Base-by-base conservation (phyloP, 495 filamentous ascomycete species). In the Coniosporium apollinis region DNA sequence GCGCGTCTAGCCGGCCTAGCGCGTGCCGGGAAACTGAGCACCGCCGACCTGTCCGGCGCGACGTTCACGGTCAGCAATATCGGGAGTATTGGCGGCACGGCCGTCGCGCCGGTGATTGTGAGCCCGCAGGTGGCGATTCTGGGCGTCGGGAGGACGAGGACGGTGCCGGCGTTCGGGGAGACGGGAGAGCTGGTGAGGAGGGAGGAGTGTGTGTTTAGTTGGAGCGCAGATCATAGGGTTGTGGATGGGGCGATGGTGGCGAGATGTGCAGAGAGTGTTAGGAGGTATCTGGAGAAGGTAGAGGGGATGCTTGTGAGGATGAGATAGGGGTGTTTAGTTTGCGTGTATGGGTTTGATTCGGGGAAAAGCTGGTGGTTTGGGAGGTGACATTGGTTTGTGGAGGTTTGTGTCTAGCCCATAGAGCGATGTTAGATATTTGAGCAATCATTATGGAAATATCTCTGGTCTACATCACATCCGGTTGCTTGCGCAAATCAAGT, bases 21-120 rank as follows among this genome's bases (percentile, higher is more conserved):
- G 1, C 62, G 66, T 10, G 57, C 65, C 7, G 83, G 82, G 2
- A 85, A 82, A 51, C 66, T 99, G 4, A 66, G 74, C 0, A 61
- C 76, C 3, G 64, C 71, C 6, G 86, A 99, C 57, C 58, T 96
- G 33, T 69, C 58, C 32, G 86, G 86, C 21, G 85, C 84, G 2
- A 94, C 89, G 0, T 84, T 99, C 49, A 94, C 91, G 0, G 72
- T 99, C 18, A 92, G 82, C 39, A 99, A 99, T 49, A 86, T 99
- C 41, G 91, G 91, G n/a, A 91, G 72, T 43, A 84, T 99, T 26
- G 91, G 91, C 13, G 91, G 91, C 3, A 87, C 79, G 0, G 92
- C 91, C 46, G 73, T 96, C 17, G 71, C 75, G 3, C 91, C 91
- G 1, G 76, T 99, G n/a, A 77, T 96, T 39, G 78, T 91, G 17